Conservation (phyloP, 331 rosid species). For the Acacia pycnantha region DNA sequence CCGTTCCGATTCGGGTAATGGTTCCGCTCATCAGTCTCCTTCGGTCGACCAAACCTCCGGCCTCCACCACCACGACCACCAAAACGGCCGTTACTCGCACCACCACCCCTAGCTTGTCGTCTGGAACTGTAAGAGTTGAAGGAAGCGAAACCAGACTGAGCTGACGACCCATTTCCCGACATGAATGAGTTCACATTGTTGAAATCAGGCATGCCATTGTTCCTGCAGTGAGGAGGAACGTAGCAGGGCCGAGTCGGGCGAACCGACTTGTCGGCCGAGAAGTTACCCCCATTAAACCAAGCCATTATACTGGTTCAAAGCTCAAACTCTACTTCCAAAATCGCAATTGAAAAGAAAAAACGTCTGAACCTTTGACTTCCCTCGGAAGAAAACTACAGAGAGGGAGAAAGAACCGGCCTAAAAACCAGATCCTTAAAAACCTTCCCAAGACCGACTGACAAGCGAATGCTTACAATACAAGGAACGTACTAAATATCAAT, state of each 20-base stretch:
- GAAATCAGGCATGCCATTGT: not conserved
- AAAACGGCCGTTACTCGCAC: not conserved
- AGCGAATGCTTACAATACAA: not conserved
- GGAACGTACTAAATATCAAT: not conserved
- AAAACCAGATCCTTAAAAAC: not conserved
- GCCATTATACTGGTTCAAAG: slow-evolving; percentile 32
- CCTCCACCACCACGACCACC: slow-evolving; percentile 32
- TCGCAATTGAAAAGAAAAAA: not conserved
- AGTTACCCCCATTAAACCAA: slow-evolving; percentile 32
- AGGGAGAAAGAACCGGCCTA: too few relatives aligned
- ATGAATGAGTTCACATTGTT: not conserved
- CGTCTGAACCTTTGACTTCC: not conserved
- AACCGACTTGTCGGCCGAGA: slow-evolving; percentile 25
- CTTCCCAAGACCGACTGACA: too few relatives aligned
- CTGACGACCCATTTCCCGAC: slow-evolving; percentile 17
- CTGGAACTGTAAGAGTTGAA: not conserved
- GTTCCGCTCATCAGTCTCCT: not conserved
- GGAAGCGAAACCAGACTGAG: slow-evolving; percentile 3
- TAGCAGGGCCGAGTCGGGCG: slow-evolving; percentile 28
- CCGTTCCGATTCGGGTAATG: not conserved
- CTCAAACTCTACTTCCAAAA: not conserved
- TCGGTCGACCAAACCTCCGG: not conserved
- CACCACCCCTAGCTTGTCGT: slow-evolving; percentile 22
- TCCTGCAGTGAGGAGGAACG: slow-evolving; percentile 42
- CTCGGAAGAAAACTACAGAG: not conserved